phyloP scores from a whole-genome alignment of 1,139 yeast species.

The Zygoascus hellenicus region DNA sequence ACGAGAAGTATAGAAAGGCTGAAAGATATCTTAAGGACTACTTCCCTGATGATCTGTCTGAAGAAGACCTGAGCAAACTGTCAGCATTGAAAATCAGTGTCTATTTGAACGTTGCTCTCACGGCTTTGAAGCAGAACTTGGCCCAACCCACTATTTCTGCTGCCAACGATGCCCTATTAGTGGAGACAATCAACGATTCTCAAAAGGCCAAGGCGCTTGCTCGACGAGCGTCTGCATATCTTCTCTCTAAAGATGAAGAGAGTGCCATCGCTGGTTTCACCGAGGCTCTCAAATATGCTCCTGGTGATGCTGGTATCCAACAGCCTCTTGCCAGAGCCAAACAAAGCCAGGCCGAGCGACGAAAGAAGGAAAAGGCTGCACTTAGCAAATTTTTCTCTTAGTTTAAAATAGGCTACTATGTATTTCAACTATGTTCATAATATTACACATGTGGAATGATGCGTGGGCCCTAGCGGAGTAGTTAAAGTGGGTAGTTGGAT shows the following conservation, averaged over 20 bases:
- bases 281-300: conserved; percentile 58
- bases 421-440: too few relatives aligned
- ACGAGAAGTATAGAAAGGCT: conserved; percentile 67
- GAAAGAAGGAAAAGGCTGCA: conserved; percentile 70
- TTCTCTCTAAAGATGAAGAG: conserved; percentile 52
- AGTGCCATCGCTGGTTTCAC: conserved; percentile 60
- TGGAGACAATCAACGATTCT: conserved; percentile 55
- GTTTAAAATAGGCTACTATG: not conserved
- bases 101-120: conserved; percentile 67
- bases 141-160: conserved; percentile 53
- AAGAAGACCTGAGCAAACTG: conserved; percentile 37
- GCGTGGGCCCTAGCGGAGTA: too few relatives aligned
- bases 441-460: too few relatives aligned
- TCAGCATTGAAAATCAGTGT: conserved; percentile 56
- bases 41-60: conserved; percentile 45
- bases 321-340: conserved; percentile 63
- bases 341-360: conserved; percentile 46
- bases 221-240: conserved; percentile 56
- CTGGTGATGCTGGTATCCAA: conserved; percentile 66
- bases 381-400: conserved; percentile 61
- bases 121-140: conserved; percentile 59
- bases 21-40: conserved; percentile 61
- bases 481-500: too few relatives aligned
- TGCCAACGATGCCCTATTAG: conserved; percentile 61
- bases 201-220: conserved; percentile 79